phyloP scores from a whole-genome alignment of 306 rosid species.

The Ochetophila trinervis region DNA sequence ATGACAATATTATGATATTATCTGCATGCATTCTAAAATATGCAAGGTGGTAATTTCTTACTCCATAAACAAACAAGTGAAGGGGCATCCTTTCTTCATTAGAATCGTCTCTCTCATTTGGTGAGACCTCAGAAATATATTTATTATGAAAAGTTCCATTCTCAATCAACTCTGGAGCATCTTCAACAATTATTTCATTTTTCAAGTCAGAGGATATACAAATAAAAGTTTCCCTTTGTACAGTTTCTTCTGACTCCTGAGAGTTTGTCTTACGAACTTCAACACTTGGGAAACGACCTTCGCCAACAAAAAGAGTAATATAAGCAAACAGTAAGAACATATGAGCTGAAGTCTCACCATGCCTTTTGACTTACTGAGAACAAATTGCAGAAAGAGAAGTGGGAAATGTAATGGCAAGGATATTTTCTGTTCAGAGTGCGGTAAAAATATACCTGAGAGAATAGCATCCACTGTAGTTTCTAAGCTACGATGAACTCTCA shows the following conservation, averaged over 20 bases:
- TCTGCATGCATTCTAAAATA: conserved; percentile 5
- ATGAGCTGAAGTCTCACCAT: neutral
- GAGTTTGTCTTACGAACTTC: conserved; percentile 76
- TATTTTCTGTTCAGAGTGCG: neutral
- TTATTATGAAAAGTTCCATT: conserved; percentile 36
- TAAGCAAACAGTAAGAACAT: neutral
- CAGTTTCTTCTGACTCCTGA: conserved; percentile 40
- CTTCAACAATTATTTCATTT: conserved; percentile 40
- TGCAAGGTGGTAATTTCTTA: conserved; percentile 38
- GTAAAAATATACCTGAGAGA: conserved; percentile 55
- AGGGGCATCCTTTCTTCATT: conserved; percentile 43
- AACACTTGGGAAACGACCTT: conserved; percentile 73
- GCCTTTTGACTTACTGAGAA: conserved; percentile 4
- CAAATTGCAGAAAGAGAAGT: neutral
- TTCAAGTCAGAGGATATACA: conserved; percentile 36
- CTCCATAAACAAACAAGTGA: conserved; percentile 83
- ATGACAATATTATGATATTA: neutral
- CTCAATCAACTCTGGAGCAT: conserved; percentile 28
- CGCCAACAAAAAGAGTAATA: conserved; percentile 26
- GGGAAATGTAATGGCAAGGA: neutral
- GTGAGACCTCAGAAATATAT: conserved; percentile 37
- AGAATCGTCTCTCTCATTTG: conserved; percentile 41
- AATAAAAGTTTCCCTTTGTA: conserved; percentile 30
- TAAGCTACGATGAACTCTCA: conserved; percentile 81
- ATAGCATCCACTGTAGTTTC: conserved; percentile 90